These are phyloP conservation scores for Manihot esculenta DNA, from an alignment of 441 rosid species.

Conservation along the genomic window DNA sequence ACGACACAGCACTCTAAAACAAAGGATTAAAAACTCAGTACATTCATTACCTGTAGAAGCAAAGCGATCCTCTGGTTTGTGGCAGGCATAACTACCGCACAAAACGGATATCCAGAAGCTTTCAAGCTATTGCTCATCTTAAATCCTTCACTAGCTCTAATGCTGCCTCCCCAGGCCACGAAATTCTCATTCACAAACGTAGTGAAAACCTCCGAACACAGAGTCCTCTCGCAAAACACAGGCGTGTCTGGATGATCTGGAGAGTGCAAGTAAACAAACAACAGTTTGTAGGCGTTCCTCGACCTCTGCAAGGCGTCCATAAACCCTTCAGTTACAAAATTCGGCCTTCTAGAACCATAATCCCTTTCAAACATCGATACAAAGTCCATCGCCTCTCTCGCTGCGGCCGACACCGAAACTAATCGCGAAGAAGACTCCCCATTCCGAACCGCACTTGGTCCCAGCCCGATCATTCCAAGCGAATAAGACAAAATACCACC, in stretches of 20 bases:
- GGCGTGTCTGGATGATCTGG: slow-evolving; percentile 94
- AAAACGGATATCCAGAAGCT: slow-evolving; percentile 88
- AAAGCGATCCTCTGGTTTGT: slow-evolving; percentile 88
- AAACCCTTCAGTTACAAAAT: slow-evolving; percentile 79
- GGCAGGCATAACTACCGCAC: slow-evolving; percentile 96
- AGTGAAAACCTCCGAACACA: slow-evolving; percentile 58
- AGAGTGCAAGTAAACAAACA: slow-evolving; percentile 94
- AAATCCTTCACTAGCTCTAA: slow-evolving; percentile 94
- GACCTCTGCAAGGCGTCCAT: slow-evolving; percentile 93
- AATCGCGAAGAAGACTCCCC: slow-evolving; percentile 53
- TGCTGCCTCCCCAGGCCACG: slow-evolving; percentile 91
- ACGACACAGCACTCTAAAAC: not conserved
- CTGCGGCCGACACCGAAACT: slow-evolving; percentile 61
- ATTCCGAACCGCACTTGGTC: slow-evolving; percentile 42
- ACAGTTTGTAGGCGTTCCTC: slow-evolving; percentile 61
- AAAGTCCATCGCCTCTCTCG: slow-evolving; percentile 73
- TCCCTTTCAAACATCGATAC: slow-evolving; percentile 79
- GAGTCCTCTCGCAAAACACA: slow-evolving; percentile 64
- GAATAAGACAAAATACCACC: slow-evolving; percentile 90
- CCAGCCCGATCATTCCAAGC: slow-evolving; percentile 72
- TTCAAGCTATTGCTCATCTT: slow-evolving; percentile 98
- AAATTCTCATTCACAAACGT: slow-evolving; percentile 89
- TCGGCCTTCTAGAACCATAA: slow-evolving; percentile 56
- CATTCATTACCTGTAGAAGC: slow-evolving; percentile 83
- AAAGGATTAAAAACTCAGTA: slow-evolving; percentile 11